These are phyloP conservation scores for Stemphylium lycopersici DNA, from an alignment of 2,329 filamentous ascomycete genomes.

Conservation along the genomic window DNA sequence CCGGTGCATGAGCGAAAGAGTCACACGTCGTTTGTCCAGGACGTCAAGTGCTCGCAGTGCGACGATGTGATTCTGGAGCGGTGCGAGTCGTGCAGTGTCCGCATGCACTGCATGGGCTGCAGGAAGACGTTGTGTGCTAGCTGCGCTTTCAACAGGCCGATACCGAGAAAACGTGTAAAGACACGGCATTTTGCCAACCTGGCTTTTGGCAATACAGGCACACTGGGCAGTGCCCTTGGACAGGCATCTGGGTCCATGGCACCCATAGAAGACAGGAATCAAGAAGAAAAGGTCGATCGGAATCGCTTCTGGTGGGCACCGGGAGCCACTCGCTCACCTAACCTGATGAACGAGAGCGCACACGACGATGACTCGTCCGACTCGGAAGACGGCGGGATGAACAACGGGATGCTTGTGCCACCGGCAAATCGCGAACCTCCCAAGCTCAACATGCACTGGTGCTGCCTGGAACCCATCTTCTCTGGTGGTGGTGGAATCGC, in stretches of 20 bases:
- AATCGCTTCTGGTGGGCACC: constrained; percentile 65
- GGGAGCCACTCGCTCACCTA: constrained; percentile 60
- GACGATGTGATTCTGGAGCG: constrained; percentile 60
- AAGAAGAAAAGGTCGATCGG: constrained; percentile 27
- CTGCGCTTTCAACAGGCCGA: constrained; percentile 62
- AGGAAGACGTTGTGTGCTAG: constrained; percentile 65
- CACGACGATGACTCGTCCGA: constrained; percentile 48
- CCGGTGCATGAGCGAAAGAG: constrained; percentile 61
- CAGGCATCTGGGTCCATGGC: constrained; percentile 39
- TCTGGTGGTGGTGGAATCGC: constrained; percentile 66
- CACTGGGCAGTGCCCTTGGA: constrained; percentile 32
- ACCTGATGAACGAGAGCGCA: constrained; percentile 62
- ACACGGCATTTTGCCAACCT: constrained; percentile 47
- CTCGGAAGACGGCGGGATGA: constrained; percentile 43
- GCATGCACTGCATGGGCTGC: constrained; percentile 67
- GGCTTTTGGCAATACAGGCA: constrained; percentile 42
- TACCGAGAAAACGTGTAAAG: constrained; percentile 52
- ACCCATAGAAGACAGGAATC: constrained; percentile 30
- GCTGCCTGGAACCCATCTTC: constrained; percentile 65
- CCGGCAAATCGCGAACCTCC: constrained; percentile 50
- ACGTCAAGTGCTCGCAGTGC: constrained; percentile 62
- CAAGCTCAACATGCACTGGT: constrained; percentile 64
- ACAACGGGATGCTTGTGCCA: constrained; percentile 44
- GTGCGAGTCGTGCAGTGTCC: constrained; percentile 65
- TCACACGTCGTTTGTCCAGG: constrained; percentile 60